phyloP scores from a whole-genome alignment of 169 alveolate species.

The Sarcocystis neurona region DNA sequence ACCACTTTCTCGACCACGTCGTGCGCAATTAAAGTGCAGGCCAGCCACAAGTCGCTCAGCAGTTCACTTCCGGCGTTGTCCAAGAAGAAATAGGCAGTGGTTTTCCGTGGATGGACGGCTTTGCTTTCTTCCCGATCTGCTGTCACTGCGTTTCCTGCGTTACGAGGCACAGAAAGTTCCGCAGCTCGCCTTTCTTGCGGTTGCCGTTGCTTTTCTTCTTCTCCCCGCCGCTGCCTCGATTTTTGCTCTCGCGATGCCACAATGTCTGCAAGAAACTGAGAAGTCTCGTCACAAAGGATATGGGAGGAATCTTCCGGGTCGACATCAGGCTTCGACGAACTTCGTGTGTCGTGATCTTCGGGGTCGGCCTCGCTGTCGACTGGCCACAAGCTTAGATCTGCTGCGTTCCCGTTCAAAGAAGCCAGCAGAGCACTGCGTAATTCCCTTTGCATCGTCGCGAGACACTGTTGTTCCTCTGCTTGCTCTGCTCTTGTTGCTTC shows the following conservation, averaged over 20 bases:
- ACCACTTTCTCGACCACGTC: conserved; percentile 23
- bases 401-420: conserved; percentile 1
- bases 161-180: neutral
- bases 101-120: no score
- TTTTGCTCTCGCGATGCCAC: no score
- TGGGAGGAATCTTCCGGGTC: neutral
- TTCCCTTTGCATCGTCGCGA: no score
- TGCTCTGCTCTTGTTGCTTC: no score
- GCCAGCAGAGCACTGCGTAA: conserved; percentile 17
- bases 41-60: conserved; percentile 23
- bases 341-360: neutral
- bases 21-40: neutral
- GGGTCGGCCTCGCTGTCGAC: neutral
- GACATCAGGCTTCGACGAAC: neutral
- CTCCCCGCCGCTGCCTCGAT: no score
- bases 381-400: conserved; percentile 26
- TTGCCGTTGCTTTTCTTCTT: no score
- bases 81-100: neutral
- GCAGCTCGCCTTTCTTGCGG: no score
- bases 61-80: conserved; percentile 30
- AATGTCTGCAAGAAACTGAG: neutral
- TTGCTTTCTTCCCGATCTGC: neutral
- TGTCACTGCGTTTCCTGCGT: neutral
- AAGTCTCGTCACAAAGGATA: conserved; percentile 3
- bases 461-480: no score